Evolutionary conservation across 1,139 yeast species (phyloP).

Genomic region (Blastobotrys indianensis): DNA sequence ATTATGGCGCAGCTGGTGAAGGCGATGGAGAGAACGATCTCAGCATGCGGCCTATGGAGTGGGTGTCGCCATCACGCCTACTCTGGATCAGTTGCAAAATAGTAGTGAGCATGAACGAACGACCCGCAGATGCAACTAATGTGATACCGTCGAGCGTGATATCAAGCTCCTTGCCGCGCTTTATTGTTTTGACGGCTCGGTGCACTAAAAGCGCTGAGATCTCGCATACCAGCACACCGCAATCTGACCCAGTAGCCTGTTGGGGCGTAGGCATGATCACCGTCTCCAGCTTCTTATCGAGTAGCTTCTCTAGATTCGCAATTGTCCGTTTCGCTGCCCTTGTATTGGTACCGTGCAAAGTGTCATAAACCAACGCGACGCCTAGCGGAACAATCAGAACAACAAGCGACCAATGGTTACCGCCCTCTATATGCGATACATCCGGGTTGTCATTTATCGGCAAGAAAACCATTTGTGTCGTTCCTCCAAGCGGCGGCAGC

Average conservation of each 20-base stretch:
- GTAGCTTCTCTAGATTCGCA: conserved; percentile 33
- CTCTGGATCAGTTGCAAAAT: conserved; percentile 26
- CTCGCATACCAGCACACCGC: conserved; percentile 66
- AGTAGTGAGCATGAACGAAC: conserved; percentile 39
- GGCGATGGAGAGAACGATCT: too few relatives aligned
- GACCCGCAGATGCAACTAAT: conserved; percentile 40
- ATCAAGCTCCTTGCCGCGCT: conserved; percentile 26
- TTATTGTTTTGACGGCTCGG: conserved; percentile 32
- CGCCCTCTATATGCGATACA: conserved; percentile 42
- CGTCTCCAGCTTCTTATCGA: conserved; percentile 20
- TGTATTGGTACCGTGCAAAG: conserved; percentile 40
- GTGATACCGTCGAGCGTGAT: conserved; percentile 28
- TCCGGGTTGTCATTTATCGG: conserved; percentile 52
- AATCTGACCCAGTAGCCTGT: conserved; percentile 69
- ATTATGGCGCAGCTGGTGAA: too few relatives aligned
- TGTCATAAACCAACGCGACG: conserved; percentile 42
- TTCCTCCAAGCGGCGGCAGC: conserved; percentile 39
- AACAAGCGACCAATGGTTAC: conserved; percentile 52
- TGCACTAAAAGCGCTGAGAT: conserved; percentile 40
- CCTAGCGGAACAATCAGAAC: conserved; percentile 38
- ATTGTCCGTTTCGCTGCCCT: conserved; percentile 35
- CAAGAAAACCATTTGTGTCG: conserved; percentile 40
- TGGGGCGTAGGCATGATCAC: conserved; percentile 52
- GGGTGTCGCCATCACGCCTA: neutral
- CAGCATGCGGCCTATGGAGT: too few relatives aligned